Evolutionary conservation across 306 rosid genomes (phyloP), one percentile per base, ranked within the genome.

Genomic region (Carpinus fangiana): DNA sequence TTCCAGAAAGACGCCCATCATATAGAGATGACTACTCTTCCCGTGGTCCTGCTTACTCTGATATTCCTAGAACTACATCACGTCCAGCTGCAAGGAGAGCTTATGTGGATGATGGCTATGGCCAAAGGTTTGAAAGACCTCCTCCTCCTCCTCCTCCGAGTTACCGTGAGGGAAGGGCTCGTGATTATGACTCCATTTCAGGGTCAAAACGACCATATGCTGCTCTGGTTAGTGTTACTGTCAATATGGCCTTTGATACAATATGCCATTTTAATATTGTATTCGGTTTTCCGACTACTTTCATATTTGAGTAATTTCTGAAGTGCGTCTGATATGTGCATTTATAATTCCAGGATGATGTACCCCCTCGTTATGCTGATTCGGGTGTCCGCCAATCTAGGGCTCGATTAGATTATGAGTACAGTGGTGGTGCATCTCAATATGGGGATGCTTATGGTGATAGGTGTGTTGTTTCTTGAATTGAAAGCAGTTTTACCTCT

Each of bases 181-280:
- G 86, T 79, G 98, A 89, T 79, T 96, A 89, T 80, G 98, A 88
- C 51, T 43, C 94, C 6, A 71, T 89, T 28, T 83, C 92, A 60
- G 98, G 98, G 57, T 93, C 96, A 16, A 96, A 96, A 74, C 99
- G 99, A 31, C 87, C 93, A 76, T 93, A 93, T 87, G 72, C 90
- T 74, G 76, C 96, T 1, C 75, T 89, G 75, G 99, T 92, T 72
- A 79, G 89, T 87, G 20, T 73, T 61, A 21, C 34, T 53, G 16
- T 48, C 12, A 61, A 13, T 52, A 50, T 61, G 64, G 73, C 14
- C 7, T 69, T 50, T 57, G 50, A 53, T 78, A 12, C 14, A 34
- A 51, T 36, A 7, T 50, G 23, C 28, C 18, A 14, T 12, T 74
- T 76, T 62, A 45, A 26, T 14, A 23, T 54, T n/a, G 57, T 3